Base-by-base conservation (phyloP, 2,329 filamentous ascomycete genomes). In the Cercospora brassicicola region DNA sequence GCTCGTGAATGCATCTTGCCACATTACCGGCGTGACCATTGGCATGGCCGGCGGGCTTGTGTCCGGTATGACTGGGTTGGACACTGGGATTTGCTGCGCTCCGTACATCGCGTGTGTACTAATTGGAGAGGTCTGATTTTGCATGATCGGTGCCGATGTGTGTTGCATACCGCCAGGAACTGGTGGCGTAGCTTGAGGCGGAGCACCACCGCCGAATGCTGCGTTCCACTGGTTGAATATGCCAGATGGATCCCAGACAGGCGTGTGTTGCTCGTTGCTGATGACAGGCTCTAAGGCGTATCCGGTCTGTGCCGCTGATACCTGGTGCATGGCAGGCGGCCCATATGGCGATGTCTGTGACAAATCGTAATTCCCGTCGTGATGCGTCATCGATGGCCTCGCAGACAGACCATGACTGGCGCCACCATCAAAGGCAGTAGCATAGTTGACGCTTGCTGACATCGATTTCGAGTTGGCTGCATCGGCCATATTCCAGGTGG, bases 161-260 rank as follows among this genome's bases (percentile, higher is more conserved):
- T 69, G 68, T 62, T 73, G 70, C 65, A 73, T 67, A 33, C 56
- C 65, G 23, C 69, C 67, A 33, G 73, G 57, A 76, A 76, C 65
- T 51, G 81, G 80, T 71, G 81, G 81, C 63, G 81, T 81, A 36
- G 80, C 79, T 73, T 82, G 81, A 57, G 80, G 79, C 62, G 79
- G 77, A 64, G 78, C 75, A 68, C 79, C 88, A 79, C 90, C 91
- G 84, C 93, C 92, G 82, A 97, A 98, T 72, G 94, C 94, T 77
- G 91, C 90, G 80, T 96, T 94, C 94, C 94, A 98, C 84, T 97
- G 93, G 80, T 94, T 96, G 76, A 70, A 73, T 67, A 78, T 78
- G 42, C 76, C 74, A 26, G 76, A 78, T 3, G 76, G 76, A 70
- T 78, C 76, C 76, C 76, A 78, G 28, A 76, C 73, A 26, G 75